These are phyloP conservation scores for Antitrichia curtipendula DNA, from an alignment of 225 moss, liverwort and hornwort genomes.

Conservation along the genomic window DNA sequence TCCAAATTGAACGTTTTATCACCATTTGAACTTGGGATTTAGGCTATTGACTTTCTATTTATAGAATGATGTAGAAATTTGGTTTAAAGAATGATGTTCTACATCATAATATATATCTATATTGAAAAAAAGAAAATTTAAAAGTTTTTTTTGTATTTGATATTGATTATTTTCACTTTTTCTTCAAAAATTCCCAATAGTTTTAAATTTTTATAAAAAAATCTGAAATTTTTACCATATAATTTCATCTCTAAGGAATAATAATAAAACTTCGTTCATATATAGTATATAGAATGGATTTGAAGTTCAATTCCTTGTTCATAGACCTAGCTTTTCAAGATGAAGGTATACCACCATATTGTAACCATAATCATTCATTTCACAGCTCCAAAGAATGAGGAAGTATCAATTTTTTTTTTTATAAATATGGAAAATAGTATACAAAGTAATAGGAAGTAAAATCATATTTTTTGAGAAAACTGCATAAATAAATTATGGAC, in stretches of 20 bases:
- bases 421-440: rapidly evolving
- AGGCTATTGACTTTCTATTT: not conserved
- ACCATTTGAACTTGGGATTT: not conserved
- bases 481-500: not conserved
- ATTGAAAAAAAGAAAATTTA: too few relatives aligned
- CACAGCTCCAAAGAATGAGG: rapidly evolving
- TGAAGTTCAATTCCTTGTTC: not conserved
- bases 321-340: not conserved
- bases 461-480: not conserved
- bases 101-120: not conserved
- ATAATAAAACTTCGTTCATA: not conserved
- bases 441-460: not conserved
- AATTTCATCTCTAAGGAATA: not conserved
- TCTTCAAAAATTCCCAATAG: not conserved
- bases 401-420: not conserved
- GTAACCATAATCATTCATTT: not conserved
- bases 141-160: not conserved
- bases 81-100: not conserved
- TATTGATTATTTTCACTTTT: not conserved
- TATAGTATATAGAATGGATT: not conserved
- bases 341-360: not conserved
- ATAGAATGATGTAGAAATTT: rapidly evolving
- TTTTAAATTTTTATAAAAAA: not conserved
- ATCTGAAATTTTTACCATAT: not conserved
- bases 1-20: not conserved